These are phyloP conservation scores for Candida wancherniae DNA, from an alignment of 805 yeast genomes.

Conservation along the genomic window DNA sequence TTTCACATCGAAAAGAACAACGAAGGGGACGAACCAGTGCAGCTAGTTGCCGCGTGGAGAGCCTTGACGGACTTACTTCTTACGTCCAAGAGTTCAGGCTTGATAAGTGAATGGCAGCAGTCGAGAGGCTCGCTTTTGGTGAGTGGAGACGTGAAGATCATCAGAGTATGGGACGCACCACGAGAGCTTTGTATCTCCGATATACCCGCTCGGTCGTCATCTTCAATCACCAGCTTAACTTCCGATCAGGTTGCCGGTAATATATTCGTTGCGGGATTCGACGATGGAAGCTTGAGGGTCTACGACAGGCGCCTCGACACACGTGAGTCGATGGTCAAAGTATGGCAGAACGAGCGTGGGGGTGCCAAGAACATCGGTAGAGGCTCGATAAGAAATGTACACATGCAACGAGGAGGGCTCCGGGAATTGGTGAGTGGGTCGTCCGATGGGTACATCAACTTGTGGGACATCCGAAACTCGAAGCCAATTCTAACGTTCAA, in stretches of 20 bases:
- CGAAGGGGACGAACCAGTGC: constrained; percentile 38
- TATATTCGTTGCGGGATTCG: constrained; percentile 85
- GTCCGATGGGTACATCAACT: constrained; percentile 71
- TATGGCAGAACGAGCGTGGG: constrained; percentile 52
- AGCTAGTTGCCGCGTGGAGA: constrained; percentile 84
- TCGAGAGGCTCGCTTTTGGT: constrained; percentile 85
- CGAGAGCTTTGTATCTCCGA: constrained; percentile 81
- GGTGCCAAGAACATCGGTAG: constrained; percentile 28
- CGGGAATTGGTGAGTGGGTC: constrained; percentile 85
- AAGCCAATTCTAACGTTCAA: constrained; percentile 66
- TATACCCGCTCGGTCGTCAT: constrained; percentile 86
- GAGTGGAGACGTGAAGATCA: constrained; percentile 91
- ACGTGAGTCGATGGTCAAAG: constrained; percentile 76
- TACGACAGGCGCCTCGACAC: constrained; percentile 86
- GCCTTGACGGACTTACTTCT: constrained; percentile 81
- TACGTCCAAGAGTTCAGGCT: constrained; percentile 76
- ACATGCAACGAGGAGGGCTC: constrained; percentile 95
- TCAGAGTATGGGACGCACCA: constrained; percentile 95
- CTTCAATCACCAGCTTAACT: constrained; percentile 82
- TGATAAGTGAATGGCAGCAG: constrained; percentile 95
- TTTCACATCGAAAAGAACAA: constrained; percentile 40
- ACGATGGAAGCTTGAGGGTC: constrained; percentile 82
- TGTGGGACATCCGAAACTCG: constrained; percentile 84
- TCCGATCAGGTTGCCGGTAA: constrained; percentile 96
- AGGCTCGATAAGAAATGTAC: constrained; percentile 69